These are phyloP conservation scores for Melampsora americana DNA, from an alignment of 1,284 basidiomycete species.

Conservation along the genomic window DNA sequence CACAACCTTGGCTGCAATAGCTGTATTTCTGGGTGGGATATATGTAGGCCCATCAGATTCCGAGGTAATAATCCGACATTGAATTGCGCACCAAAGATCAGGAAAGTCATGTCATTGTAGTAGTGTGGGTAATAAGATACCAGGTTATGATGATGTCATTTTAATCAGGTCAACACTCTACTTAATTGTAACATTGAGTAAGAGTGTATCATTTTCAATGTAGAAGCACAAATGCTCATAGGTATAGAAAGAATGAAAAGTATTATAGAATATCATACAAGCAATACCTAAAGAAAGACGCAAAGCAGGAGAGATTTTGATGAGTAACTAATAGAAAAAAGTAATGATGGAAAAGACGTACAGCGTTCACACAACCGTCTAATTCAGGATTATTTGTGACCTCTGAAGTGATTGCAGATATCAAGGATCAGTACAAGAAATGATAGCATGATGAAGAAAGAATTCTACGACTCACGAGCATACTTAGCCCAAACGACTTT, in stretches of 20 bases:
- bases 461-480: constrained; percentile 44
- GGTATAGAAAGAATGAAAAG: neutral
- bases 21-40: no score
- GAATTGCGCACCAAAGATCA: no score
- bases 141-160: no score
- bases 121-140: no score
- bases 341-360: constrained; percentile 52
- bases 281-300: neutral
- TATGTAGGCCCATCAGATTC: no score
- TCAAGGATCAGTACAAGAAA: constrained; percentile 62
- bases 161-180: no score
- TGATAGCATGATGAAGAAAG: neutral
- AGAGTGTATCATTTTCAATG: neutral
- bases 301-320: neutral
- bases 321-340: neutral
- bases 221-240: constrained; percentile 1
- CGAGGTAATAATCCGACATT: no score
- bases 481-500: constrained; percentile 69
- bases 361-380: constrained; percentile 92
- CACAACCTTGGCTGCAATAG: no score
- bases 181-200: no score
- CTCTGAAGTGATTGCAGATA: constrained; percentile 22
- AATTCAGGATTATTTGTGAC: constrained; percentile 61
- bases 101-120: no score
- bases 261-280: constrained; percentile 1